Percentiles rank a stretch among this genome's conserved stretches.
Evolutionary conservation across 331 rosid genomes (phyloP).

Genomic region (Spiraea crenata): DNA sequence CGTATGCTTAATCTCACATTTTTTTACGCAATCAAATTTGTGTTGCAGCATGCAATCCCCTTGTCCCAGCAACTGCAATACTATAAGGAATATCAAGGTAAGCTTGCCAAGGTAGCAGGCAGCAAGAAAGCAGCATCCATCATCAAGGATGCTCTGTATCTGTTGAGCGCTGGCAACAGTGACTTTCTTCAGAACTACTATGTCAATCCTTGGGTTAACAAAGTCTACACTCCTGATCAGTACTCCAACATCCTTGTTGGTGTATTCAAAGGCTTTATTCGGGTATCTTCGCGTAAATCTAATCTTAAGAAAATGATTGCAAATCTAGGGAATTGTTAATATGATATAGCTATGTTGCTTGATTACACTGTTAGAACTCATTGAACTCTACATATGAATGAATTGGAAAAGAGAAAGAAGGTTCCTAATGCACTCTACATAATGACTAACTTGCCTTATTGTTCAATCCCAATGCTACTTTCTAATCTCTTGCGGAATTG

Average conservation of each 20-base stretch:
- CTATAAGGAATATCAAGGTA: constrained; percentile 76
- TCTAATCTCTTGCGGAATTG: background rate
- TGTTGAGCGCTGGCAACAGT: constrained; percentile 80
- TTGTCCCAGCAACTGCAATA: constrained; percentile 67
- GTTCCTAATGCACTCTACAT: too few species aligned
- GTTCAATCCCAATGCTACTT: background rate
- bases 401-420: too few species aligned
- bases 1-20: background rate
- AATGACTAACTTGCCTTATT: too few species aligned
- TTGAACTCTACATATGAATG: too few species aligned
- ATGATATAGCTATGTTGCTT: too few species aligned
- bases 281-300: constrained; percentile 38
- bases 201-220: constrained; percentile 67
- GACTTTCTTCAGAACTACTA: constrained; percentile 92
- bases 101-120: constrained; percentile 80
- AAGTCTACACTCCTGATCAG: constrained; percentile 62
- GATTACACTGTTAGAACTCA: too few species aligned
- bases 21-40: background rate
- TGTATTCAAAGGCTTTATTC: constrained; percentile 52
- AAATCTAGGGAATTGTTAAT: background rate
- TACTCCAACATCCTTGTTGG: constrained; percentile 54
- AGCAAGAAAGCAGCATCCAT: constrained; percentile 66
- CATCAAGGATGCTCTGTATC: constrained; percentile 62
- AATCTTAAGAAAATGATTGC: background rate
- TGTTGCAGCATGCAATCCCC: constrained; percentile 83